Evolutionary conservation across 2,329 filamentous ascomycete genomes (phyloP), one percentile per base, ranked within the genome.

Genomic region (Aureobasidium uvarum): DNA sequence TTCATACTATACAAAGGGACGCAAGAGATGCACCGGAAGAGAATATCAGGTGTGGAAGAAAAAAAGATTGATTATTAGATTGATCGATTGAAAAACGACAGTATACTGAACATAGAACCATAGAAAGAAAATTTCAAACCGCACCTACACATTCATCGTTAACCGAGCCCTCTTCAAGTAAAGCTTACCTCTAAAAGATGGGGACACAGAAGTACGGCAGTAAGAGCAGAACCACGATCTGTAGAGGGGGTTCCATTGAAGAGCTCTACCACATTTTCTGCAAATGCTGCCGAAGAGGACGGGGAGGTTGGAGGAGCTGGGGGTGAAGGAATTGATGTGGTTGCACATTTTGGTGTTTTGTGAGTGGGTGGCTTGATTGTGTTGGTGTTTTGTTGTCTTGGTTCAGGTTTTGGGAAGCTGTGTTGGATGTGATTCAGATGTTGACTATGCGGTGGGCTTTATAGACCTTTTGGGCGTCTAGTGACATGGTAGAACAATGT

Each of bases 271-370:
- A 11, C 25, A 51, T 13, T 18, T 18, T 16, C 23, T 5, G 48
- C 48, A 51, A 31, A 25, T 8, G 16, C 48, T 10, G 7, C 16
- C 31, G 16, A 5, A 54, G 51, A 54, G 51, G 6, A 38, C 20
- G 38, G 51, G 51, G 6, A 13, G 4, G n/a, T 33, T 23, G n/a
- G 51, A 38, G 51, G 48, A 31, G 48, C 10, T 5, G 20, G 48
- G 18, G 16, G 18, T 38, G 33, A n/a, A 23, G 33, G 51, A 38
- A 18, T 20, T 20, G n/a, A n/a, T 54, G 51, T 54, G 51, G n/a
- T 16, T 54, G 33, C 51, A 54, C 51, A 54, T 54, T 38, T 54
- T 54, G 14, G n/a, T 38, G n/a, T 54, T 36, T n/a, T 38, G 48
- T 50, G 25, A 18, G 16, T 54, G 5, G 6, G n/a, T 14, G 14